A percentile compares a stretch with the other conserved stretches of the same genome.
phyloP scores from a whole-genome alignment of 306 rosid genomes.

The Castanopsis chinensis region DNA sequence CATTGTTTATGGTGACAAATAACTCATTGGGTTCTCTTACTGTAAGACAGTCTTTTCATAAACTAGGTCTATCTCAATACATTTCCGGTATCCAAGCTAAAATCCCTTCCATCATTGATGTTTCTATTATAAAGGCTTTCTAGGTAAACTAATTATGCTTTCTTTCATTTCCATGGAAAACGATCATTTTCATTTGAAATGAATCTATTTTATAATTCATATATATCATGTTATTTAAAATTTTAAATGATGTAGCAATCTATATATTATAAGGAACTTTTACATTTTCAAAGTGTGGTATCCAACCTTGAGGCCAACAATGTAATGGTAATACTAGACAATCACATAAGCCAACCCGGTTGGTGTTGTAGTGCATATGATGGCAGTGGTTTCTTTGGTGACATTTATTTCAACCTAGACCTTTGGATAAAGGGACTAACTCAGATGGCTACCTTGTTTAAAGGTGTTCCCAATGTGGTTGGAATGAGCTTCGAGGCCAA shows the following conservation, averaged over 20 bases:
- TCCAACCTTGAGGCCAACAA: constrained; percentile 47
- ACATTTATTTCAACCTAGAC: constrained; percentile 57
- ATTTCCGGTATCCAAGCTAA: constrained; percentile 60
- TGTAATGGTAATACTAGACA: constrained; percentile 80
- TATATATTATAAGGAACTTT: too few species aligned
- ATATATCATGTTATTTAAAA: too few species aligned
- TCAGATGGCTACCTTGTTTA: constrained; percentile 70
- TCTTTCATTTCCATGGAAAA: neutral
- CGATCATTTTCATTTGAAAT: too few species aligned
- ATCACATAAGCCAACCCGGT: constrained; percentile 65
- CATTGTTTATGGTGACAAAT: constrained; percentile 51
- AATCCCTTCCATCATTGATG: constrained; percentile 68
- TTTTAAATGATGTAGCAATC: fast-evolving
- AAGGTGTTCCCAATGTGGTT: constrained; percentile 52
- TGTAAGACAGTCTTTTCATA: constrained; percentile 70
- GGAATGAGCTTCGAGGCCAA: constrained; percentile 85
- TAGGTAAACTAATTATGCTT: constrained; percentile 36
- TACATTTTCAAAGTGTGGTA: constrained; percentile 51
- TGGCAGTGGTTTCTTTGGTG: constrained; percentile 79
- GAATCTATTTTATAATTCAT: too few species aligned
- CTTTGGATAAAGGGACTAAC: constrained; percentile 68
- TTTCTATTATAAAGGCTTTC: constrained; percentile 60
- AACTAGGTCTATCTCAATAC: constrained; percentile 42
- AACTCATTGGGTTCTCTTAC: constrained; percentile 60
- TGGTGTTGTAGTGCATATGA: constrained; percentile 77